Base-by-base conservation (phyloP, 192 early-diverging fungal species). In the Phlyctochytrium planicorne region DNA sequence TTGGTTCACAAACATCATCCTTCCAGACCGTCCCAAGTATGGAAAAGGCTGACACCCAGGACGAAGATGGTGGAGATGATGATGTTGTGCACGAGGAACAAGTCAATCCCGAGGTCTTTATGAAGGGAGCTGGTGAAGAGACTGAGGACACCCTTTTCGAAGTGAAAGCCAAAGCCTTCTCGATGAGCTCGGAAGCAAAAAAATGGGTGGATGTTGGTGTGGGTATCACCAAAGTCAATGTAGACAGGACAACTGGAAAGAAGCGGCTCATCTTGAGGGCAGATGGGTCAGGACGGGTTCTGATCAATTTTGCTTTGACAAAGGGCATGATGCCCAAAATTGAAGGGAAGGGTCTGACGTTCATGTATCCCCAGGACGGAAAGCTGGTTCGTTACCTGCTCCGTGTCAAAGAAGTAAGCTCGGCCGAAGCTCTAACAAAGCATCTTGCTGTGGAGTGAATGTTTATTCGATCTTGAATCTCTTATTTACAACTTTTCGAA, bases 41-140 rank as follows among this genome's bases (percentile, higher is more conserved):
- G 53, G 33, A 12, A 52, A 59, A 12, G 31, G 60, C 34, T 56
- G 70, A 62, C n/a, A 76, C 30, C 2, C 77, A 73, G 17, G 80
- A 74, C 30, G 79, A 72, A 1, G 72, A 78, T n/a, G 62, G 62
- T 16, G 31, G 27, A 17, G 30, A 59, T 10, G 75, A 72, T 1
- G 72, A 78, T n/a, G 62, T 57, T 16, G 23, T 34, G 17, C 32
- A 59, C 12, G 75, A 75, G 27, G 68, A 67, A 31, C 75, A 80
- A 35, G 55, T 78, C 31, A 70, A 68, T 30, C 32, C 62, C 14
- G 66, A 72, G 24, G 63, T 24, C 24, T 62, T 82, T 10, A 78
- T 76, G 70, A 65, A 63, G 27, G 80, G 80, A 30, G 75, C 55
- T 6, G 80, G 80, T 24, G 80, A 82, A 57, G 80, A 74, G 62